Percentiles rank a stretch among this genome's conserved stretches.
phyloP scores from a whole-genome alignment of 176 grass and related monocot species.

The Sorghum bicolor region DNA sequence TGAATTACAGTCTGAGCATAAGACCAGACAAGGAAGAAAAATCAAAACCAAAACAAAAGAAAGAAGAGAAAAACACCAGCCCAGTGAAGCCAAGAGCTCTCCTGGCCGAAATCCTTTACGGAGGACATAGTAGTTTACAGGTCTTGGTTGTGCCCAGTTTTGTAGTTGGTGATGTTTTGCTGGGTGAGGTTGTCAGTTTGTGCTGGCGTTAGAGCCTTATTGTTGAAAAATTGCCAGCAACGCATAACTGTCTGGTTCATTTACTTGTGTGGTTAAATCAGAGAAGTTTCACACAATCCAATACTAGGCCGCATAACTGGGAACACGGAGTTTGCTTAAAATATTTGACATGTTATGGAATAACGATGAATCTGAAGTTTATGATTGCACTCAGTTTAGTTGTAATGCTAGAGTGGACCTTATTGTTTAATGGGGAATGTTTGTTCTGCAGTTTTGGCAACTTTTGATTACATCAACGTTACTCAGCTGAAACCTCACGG shows the following conservation, averaged over 20 bases:
- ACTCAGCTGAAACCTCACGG: slow-evolving; percentile 46
- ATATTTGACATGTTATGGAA: not conserved
- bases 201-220: not conserved
- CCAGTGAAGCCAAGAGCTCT: not conserved
- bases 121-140: not conserved
- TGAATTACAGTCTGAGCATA: not conserved
- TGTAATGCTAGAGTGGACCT: not conserved
- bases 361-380: not conserved
- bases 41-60: not conserved
- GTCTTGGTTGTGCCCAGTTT: not conserved
- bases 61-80: not conserved
- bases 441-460: slow-evolving; percentile 57
- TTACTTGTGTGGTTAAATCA: not conserved
- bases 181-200: not conserved
- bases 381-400: not conserved
- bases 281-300: not conserved
- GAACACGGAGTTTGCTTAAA: not conserved
- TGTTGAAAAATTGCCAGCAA: not conserved
- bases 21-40: not conserved
- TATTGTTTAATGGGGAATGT: not conserved
- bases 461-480: slow-evolving; percentile 61
- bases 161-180: not conserved
- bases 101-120: not conserved
- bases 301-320: not conserved
- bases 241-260: not conserved